Percentiles rank a stretch among this genome's conserved stretches.
These are phyloP conservation scores for Penicillium macrosclerotiorum DNA, from an alignment of 495 filamentous ascomycete genomes.

Conservation along the genomic window DNA sequence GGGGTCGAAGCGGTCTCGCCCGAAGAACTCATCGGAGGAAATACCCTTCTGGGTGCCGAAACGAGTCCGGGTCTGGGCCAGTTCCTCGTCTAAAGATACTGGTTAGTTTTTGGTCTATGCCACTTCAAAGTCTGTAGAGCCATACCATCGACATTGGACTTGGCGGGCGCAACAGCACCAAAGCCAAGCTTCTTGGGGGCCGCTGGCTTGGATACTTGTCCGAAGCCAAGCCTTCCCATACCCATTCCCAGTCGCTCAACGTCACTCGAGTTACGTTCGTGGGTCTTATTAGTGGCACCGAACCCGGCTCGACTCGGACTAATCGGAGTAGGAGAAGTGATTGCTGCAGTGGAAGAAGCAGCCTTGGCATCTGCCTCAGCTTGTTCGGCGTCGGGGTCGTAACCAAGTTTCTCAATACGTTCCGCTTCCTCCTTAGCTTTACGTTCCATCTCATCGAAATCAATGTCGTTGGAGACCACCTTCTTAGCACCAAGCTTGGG, in stretches of 20 bases:
- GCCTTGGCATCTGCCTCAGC: constrained; percentile 55
- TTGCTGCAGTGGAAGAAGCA: constrained; percentile 49
- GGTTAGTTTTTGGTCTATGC: constrained; percentile 3
- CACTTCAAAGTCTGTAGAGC: not conserved
- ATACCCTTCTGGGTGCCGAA: constrained; percentile 95
- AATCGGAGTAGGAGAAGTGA: constrained; percentile 72
- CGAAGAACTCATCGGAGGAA: constrained; percentile 97
- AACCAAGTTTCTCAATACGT: constrained; percentile 95
- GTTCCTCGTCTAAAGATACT: constrained; percentile 34
- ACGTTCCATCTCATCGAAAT: constrained; percentile 95
- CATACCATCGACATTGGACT: constrained; percentile 65
- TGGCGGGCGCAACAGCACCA: constrained; percentile 73
- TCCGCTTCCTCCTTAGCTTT: constrained; percentile 98
- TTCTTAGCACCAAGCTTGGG: constrained; percentile 91
- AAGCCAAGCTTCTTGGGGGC: constrained; percentile 79
- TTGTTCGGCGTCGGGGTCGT: constrained; percentile 87
- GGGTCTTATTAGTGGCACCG: constrained; percentile 50
- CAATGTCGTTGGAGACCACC: constrained; percentile 69
- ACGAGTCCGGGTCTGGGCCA: constrained; percentile 33
- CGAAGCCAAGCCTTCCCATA: constrained; percentile 82
- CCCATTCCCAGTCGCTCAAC: constrained; percentile 92
- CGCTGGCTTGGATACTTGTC: constrained; percentile 67
- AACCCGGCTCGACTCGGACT: constrained; percentile 62
- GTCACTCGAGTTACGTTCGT: constrained; percentile 66
- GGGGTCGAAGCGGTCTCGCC: constrained; percentile 81